Percentiles rank a stretch among this genome's conserved stretches.
These are phyloP conservation scores for Gossypium sturtianum DNA, from an alignment of 345 rosid species.

Conservation along the genomic window DNA sequence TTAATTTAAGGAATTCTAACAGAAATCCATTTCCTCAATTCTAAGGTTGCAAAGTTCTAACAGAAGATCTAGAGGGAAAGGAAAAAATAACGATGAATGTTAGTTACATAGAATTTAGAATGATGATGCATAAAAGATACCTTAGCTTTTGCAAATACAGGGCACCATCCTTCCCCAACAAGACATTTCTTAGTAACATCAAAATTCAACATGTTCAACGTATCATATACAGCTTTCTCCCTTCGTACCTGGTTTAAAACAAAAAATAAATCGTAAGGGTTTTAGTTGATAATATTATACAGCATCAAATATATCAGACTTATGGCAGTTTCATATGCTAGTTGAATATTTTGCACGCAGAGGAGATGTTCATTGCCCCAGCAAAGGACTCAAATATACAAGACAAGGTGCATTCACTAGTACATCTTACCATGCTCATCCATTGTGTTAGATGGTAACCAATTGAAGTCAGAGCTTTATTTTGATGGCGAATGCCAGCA, in stretches of 20 bases:
- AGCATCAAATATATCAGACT: background rate
- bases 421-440: constrained; percentile 60
- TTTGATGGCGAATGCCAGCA: constrained; percentile 80
- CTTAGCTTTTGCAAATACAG: constrained; percentile 80
- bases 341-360: background rate
- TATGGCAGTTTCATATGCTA: background rate
- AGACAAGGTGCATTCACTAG: background rate
- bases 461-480: constrained; percentile 63
- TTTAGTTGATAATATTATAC: background rate
- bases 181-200: constrained; percentile 98
- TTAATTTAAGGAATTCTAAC: too few relatives aligned
- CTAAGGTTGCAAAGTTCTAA: constrained; percentile 10
- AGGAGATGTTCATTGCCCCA: background rate
- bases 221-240: constrained; percentile 88
- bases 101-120: background rate
- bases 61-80: background rate
- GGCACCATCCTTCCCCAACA: constrained; percentile 99
- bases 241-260: constrained; percentile 59
- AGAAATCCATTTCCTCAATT: constrained; percentile 13
- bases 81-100: constrained; percentile 3
- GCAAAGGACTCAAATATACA: background rate
- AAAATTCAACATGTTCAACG: constrained; percentile 88
- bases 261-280: background rate
- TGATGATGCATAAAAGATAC: constrained; percentile 29
- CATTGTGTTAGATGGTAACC: constrained; percentile 68